Base-by-base conservation (phyloP, 2,329 filamentous ascomycete genomes). In the Septoria petroselini region DNA sequence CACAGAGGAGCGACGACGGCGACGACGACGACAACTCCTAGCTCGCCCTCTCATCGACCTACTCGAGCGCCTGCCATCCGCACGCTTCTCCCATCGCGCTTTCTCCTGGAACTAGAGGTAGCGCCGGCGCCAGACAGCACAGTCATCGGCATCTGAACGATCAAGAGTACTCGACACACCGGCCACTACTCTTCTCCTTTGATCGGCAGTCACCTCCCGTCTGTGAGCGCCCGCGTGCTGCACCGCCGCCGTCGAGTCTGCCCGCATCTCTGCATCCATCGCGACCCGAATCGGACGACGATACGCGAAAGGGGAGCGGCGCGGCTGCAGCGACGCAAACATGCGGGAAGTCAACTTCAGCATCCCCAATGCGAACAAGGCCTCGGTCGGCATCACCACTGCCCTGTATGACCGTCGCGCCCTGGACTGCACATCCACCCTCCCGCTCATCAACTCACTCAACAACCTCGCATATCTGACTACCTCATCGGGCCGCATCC, bases 281-380 rank as follows among this genome's bases (percentile, higher is more conserved):
- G 46, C 35, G 34, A 41, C 19, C 19, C 45, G 34, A 42, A 30
- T 38, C 35, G 25, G 39, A 30, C 19, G 17, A 27, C 33, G 33
- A 46, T 39, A 37, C 45, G 21, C 50, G 40, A 15, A 9, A 34
- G 25, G 35, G 6, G 23, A 34, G 23, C 11, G 42, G 48, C 49
- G 43, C 52, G 44, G 43, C 49, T 51, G 46, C 46, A 45, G 49
- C 50, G 30, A 57, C 60, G 52, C 68, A 81, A 91, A 71, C 73
- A 98, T 98, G 93, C 88, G 93, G 77, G 93, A 98, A 82, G 91
- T 95, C 76, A 97, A 97, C 74, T 97, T 97, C 75, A 96, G 91
- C 76, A 96, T 97, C 70, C 91, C 93, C 47, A 96, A 93, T 79
- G 90, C 94, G 81, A 97, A 97, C 75, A 97, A 97, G 85, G 93